Base-by-base conservation (phyloP, 306 rosid species). In the Erythrophleum fordii region DNA sequence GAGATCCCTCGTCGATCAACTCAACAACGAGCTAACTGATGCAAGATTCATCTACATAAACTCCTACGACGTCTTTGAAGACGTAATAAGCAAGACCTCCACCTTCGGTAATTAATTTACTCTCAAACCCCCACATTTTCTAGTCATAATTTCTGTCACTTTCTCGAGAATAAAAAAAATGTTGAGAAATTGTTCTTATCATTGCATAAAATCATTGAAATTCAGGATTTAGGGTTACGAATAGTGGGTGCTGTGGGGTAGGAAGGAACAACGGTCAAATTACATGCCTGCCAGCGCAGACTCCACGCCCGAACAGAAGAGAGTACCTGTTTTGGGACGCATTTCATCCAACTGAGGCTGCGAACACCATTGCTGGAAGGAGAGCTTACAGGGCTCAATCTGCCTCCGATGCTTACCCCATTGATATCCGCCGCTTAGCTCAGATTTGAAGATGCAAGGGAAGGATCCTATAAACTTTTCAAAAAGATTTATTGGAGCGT, bases 251-350 rank as follows among this genome's bases (percentile, higher is more conserved):
- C 51, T 95, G 99, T 69, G 99, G 99, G n/a, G 87, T 91, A 25
- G 97, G 99, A 66, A 91, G 97, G 83, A 95, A 91, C 97, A 93
- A 91, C 72, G 99, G 97, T 0, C 95, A 88, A 88, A 90, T 95
- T n/a, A 93, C 97, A 76, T 95, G 99, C 81, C 39, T 95, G 16
- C 98, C 99, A 16, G 0, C 83, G 65, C 99, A 95, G 82, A 81
- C 90, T 1, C 97, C 99, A 25, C 93, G 99, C 42, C 46, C 29
- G 1, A 89, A 95, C 77, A 87, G 99, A 42, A 53, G 83, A 5
- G 95, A 88, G 80, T 84, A 90, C 58, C 84, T 95, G 64, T 95
- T 95, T 69, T 95, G 97, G 99, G 99, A 95, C 87, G 97, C 99
- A 23, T 91, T 85, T 79, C 99, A 95, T 83, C 99, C 97, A 35